These are phyloP conservation scores for Gossypium aridum DNA, from an alignment of 441 rosid genomes.

Conservation along the genomic window DNA sequence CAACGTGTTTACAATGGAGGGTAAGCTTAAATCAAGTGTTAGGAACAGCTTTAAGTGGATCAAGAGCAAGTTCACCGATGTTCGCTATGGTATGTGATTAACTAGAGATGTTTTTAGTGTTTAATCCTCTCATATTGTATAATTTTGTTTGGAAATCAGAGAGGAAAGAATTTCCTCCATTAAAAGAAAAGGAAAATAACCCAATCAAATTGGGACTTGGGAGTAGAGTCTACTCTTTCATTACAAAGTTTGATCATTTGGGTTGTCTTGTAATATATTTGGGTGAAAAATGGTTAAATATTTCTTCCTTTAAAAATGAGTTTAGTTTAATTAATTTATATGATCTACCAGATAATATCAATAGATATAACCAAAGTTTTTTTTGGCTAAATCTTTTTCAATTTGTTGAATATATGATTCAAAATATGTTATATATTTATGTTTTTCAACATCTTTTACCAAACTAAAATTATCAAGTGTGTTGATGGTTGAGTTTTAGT, in stretches of 20 bases:
- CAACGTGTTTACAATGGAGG: constrained; percentile 63
- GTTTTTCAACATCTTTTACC: background rate
- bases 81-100: constrained; percentile 32
- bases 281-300: background rate
- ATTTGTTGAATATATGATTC: background rate
- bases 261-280: constrained; percentile 1
- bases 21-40: constrained; percentile 65
- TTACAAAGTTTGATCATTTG: background rate
- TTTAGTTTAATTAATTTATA: background rate
- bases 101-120: background rate
- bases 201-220: background rate
- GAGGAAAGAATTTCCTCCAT: background rate
- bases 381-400: too few species aligned
- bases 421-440: background rate
- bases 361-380: too few species aligned
- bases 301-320: background rate
- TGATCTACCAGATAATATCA: too few species aligned
- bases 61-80: constrained; percentile 63
- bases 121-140: background rate
- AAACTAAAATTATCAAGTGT: too few species aligned
- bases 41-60: constrained; percentile 88
- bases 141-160: background rate
- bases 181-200: background rate
- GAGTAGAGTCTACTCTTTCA: background rate
- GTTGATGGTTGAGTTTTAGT: background rate